Base-by-base conservation (phyloP, 2,329 filamentous ascomycete genomes). In the Xylariaceae sp. region DNA sequence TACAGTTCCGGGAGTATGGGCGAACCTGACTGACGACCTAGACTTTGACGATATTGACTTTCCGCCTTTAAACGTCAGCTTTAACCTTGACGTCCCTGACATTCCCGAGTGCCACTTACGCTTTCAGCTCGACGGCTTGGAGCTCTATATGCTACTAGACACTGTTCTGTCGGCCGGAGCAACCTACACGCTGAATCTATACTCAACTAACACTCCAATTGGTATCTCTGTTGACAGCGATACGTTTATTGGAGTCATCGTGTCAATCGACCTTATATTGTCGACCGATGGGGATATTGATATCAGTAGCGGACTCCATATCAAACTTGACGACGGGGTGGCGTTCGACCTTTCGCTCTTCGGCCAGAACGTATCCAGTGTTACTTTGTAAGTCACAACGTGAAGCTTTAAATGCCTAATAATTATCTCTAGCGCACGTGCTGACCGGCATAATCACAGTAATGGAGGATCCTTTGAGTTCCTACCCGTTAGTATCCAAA, bases 391-490 rank as follows among this genome's bases (percentile, higher is more conserved):
- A 75, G 81, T 70, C 9, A 16, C 5, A n/a, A n/a, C 2, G 16
- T 21, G 3, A 21, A 8, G 41, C 9, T 33, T 18, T 36, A 35
- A 13, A 21, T 18, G 7, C 7, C 35, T 27, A 3, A 35, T 24
- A 13, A 1, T 20, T 27, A 9, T 33, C 29, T 36, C n/a, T 3
- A 35, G 11, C 7, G 6, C 10, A 20, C 13, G 23, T 4, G 11
- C 15, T 27, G 23, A 15, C 18, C 5, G 18, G 9, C 40, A 15
- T 21, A 9, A 18, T 21, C 13, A 30, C 3, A 82, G 79, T 37
- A 75, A 78, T 3, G 80, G 80, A 5, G 81, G 77, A 0, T 65
- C 74, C 11, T 84, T 83, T 53, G 80, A 83, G 50, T 83, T 83
- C 51, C 73, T 85, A 1, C 81, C 82, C 0, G 77, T 84, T 3